phyloP scores from a whole-genome alignment of 1,284 basidiomycete genomes.

The Limonomyces culmigenus region DNA sequence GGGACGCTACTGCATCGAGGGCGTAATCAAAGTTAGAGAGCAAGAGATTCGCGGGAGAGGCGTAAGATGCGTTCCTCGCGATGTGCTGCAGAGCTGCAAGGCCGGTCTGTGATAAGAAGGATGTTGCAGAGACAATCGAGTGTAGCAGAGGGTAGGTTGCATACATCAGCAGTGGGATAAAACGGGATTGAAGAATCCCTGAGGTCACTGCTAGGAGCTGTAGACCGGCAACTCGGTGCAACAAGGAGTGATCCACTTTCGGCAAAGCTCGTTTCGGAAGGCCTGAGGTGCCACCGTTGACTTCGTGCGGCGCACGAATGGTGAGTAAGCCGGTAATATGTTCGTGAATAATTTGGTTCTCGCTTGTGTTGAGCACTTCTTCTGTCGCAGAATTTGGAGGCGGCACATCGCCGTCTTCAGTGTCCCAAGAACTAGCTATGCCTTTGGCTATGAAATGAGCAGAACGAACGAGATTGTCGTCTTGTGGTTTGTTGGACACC shows the following conservation, averaged over 20 bases:
- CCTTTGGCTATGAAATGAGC: too few relatives aligned
- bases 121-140: conserved; percentile 54
- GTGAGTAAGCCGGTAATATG: too few relatives aligned
- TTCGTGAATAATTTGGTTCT: too few relatives aligned
- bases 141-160: conserved; percentile 74
- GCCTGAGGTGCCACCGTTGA: too few relatives aligned
- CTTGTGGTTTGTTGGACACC: too few relatives aligned
- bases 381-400: too few relatives aligned
- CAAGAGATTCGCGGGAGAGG: conserved; percentile 68
- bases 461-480: too few relatives aligned
- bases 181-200: conserved; percentile 44
- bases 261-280: too few relatives aligned
- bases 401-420: too few relatives aligned
- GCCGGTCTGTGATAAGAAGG: conserved; percentile 54
- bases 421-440: too few relatives aligned
- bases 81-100: conserved; percentile 54
- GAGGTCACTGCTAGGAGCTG: conserved; percentile 59
- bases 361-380: too few relatives aligned
- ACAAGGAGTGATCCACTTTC: conserved; percentile 26
- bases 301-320: too few relatives aligned
- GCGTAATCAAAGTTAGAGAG: conserved; percentile 91
- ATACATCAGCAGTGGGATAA: conserved; percentile 61
- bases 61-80: conserved; percentile 59
- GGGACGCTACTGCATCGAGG: conserved; percentile 72
- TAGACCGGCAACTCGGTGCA: conserved; percentile 48